Percentiles rank a stretch among this genome's conserved stretches.
These are phyloP conservation scores for Candida suzukii DNA, from an alignment of 805 yeast species.

Conservation along the genomic window DNA sequence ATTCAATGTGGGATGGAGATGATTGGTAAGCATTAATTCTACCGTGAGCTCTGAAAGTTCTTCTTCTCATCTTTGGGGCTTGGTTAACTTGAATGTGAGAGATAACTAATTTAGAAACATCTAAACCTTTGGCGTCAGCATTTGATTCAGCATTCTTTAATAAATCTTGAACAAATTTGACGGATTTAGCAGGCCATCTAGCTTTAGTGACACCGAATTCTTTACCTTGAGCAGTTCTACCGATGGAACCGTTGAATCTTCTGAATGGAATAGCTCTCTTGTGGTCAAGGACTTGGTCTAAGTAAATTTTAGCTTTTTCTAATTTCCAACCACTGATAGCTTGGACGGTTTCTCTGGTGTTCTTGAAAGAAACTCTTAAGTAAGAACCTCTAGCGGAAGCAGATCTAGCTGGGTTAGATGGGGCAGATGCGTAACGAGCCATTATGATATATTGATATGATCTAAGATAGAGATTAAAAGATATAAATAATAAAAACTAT, in stretches of 20 bases:
- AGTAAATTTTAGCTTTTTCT: conserved; percentile 91
- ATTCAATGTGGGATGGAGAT: conserved; percentile 97
- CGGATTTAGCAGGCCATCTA: conserved; percentile 99
- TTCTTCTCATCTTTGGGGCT: conserved; percentile 99
- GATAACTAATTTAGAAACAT: conserved; percentile 85
- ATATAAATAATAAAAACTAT: no score
- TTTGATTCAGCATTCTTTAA: conserved; percentile 97
- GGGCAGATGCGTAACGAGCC: conserved; percentile 99
- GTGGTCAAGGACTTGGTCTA: conserved; percentile 94
- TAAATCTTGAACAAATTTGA: conserved; percentile 89
- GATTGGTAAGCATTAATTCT: conserved; percentile 99
- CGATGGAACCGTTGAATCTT: conserved; percentile 92
- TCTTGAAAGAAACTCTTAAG: conserved; percentile 99
- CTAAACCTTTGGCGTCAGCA: conserved; percentile 99
- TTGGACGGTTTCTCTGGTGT: conserved; percentile 99
- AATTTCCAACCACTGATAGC: conserved; percentile 98
- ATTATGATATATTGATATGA: no score
- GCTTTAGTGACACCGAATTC: conserved; percentile 99
- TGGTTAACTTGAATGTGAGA: conserved; percentile 99
- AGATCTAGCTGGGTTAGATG: conserved; percentile 99
- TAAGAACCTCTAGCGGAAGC: conserved; percentile 99
- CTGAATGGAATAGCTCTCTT: conserved; percentile 99
- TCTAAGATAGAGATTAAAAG: no score
- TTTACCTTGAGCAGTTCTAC: conserved; percentile 99
- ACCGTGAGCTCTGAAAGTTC: conserved; percentile 99